Conservation (phyloP, 306 rosid species). For the Dalbergia oliveri region DNA sequence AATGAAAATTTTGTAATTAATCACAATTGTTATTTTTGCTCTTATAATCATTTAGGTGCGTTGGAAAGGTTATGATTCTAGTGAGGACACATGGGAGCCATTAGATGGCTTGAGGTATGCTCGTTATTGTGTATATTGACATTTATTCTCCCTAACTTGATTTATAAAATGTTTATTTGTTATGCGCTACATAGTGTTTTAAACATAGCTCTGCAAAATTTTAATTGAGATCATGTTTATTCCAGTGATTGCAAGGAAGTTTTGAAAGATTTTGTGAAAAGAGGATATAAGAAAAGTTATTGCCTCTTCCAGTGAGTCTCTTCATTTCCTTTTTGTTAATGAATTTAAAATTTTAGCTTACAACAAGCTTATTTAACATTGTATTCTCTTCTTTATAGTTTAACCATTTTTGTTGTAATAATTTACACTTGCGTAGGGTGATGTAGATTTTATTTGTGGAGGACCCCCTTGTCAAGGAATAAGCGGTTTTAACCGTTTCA, state of each 20-base stretch:
- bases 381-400: background rate
- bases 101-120: conserved; percentile 50
- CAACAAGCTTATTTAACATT: background rate
- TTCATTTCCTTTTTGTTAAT: background rate
- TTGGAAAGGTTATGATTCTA: conserved; percentile 55
- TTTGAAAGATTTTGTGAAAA: conserved; percentile 48
- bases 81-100: conserved; percentile 63
- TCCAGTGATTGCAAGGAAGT: conserved; percentile 52
- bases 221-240: conserved; percentile 18
- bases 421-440: conserved; percentile 60
- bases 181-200: background rate
- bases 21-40: background rate
- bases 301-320: conserved; percentile 61
- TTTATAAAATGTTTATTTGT: background rate
- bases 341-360: background rate
- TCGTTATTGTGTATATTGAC: background rate
- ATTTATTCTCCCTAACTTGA: background rate
- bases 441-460: conserved; percentile 83
- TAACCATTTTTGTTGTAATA: background rate
- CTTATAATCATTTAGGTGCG: conserved; percentile 50
- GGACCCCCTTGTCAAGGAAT: conserved; percentile 96
- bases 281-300: conserved; percentile 49
- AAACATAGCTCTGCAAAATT: background rate
- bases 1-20: background rate
- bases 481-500: conserved; percentile 84